Conservation (phyloP, 352 stramenopile species). For the Pythium phragmitis region DNA sequence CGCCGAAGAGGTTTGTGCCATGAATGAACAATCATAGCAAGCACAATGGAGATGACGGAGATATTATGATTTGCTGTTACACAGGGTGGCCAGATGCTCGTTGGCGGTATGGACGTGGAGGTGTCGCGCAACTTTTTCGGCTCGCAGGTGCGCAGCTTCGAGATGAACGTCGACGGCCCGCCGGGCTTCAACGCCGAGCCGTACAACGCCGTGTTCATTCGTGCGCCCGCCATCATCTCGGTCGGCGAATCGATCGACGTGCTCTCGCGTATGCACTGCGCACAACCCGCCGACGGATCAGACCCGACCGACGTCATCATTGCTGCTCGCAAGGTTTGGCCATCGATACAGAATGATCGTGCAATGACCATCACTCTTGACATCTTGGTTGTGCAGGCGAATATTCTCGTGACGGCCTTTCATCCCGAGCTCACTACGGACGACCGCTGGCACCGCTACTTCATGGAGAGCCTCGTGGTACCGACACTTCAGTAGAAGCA, state of each 20-base stretch:
- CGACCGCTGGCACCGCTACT: conserved; percentile 94
- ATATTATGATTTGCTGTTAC: background rate
- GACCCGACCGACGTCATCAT: conserved; percentile 83
- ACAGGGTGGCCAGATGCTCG: conserved; percentile 90
- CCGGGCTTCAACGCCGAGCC: conserved; percentile 54
- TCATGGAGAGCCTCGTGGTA: conserved; percentile 76
- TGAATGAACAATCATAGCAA: background rate
- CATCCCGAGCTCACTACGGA: conserved; percentile 96
- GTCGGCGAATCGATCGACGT: conserved; percentile 88
- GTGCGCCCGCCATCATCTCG: conserved; percentile 94
- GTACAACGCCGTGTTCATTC: conserved; percentile 96
- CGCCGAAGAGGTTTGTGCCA: conserved; percentile 59
- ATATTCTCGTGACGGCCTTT: conserved; percentile 95
- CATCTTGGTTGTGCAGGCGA: conserved; percentile 44
- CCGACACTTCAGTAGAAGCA: conserved; percentile 38
- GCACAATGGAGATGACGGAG: background rate
- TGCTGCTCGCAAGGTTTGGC: conserved; percentile 62
- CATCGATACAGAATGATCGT: conserved; percentile 11
- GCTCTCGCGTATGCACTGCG: conserved; percentile 84
- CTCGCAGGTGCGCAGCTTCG: conserved; percentile 88
- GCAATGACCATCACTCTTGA: conserved; percentile 8
- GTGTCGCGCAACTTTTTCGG: conserved; percentile 98
- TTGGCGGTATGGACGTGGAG: conserved; percentile 94
- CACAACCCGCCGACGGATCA: conserved; percentile 68
- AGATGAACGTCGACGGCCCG: conserved; percentile 62